phyloP scores from a whole-genome alignment of 2,329 filamentous ascomycete species.

The Aspergillus piperis region DNA sequence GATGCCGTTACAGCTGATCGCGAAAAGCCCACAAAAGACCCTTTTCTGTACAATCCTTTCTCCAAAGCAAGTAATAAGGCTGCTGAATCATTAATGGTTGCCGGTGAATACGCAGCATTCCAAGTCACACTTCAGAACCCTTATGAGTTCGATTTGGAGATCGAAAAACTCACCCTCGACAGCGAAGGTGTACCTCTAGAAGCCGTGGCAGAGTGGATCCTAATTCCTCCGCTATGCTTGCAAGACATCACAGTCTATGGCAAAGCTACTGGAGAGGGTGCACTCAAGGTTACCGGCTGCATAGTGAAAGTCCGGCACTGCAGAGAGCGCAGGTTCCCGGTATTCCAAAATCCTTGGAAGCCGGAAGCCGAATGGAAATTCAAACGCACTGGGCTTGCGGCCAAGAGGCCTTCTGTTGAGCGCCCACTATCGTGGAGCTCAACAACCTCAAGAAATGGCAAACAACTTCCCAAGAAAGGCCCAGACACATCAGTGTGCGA shows the following conservation, averaged over 20 bases:
- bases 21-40: slow-evolving; percentile 59
- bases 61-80: slow-evolving; percentile 63
- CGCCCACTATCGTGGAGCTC: slow-evolving; percentile 48
- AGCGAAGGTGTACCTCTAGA: slow-evolving; percentile 73
- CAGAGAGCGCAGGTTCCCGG: slow-evolving; percentile 77
- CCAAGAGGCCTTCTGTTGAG: slow-evolving; percentile 55
- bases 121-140: slow-evolving; percentile 87
- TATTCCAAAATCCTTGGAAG: slow-evolving; percentile 76
- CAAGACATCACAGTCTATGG: slow-evolving; percentile 75
- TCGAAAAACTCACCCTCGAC: slow-evolving; percentile 77
- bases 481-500: slow-evolving; percentile 44
- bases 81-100: slow-evolving; percentile 70
- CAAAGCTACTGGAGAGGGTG: slow-evolving; percentile 66
- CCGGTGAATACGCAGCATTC: slow-evolving; percentile 76
- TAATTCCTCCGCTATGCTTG: slow-evolving; percentile 78
- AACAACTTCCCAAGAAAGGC: slow-evolving; percentile 34
- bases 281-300: slow-evolving; percentile 74
- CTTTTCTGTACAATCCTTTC: slow-evolving; percentile 96
- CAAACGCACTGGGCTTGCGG: slow-evolving; percentile 70
- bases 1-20: slow-evolving; percentile 43
- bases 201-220: slow-evolving; percentile 62
- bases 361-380: slow-evolving; percentile 70
- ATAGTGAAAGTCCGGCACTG: slow-evolving; percentile 79
- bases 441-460: slow-evolving; percentile 39
- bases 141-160: slow-evolving; percentile 87